Evolutionary conservation across 108 stramenopile species (phyloP).

Genomic region (Cyclotella atomus): DNA sequence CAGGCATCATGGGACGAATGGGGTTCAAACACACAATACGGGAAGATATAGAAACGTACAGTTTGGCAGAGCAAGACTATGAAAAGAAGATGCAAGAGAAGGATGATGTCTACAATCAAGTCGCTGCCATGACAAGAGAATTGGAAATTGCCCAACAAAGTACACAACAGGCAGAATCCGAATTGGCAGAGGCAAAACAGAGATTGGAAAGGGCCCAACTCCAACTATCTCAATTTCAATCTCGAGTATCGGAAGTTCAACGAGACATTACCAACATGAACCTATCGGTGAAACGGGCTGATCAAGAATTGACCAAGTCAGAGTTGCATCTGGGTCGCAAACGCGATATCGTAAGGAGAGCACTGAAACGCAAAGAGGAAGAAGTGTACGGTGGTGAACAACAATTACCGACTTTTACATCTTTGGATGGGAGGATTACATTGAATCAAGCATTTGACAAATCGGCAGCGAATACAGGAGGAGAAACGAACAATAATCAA

Average conservation of each 20-base stretch:
- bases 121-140: background rate
- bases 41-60: constrained; percentile 40
- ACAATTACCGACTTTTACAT: background rate
- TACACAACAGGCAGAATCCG: constrained; percentile 13
- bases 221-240: constrained; percentile 16
- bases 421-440: constrained; percentile 10
- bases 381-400: constrained; percentile 11
- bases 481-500: constrained; percentile 24
- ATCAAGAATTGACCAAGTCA: constrained; percentile 31
- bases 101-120: constrained; percentile 11
- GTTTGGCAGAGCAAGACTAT: constrained; percentile 27
- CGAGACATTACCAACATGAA: constrained; percentile 9
- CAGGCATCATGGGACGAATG: constrained; percentile 35
- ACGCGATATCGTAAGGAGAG: constrained; percentile 38
- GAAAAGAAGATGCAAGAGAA: constrained; percentile 22
- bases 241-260: constrained; percentile 22
- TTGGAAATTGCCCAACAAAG: constrained; percentile 24
- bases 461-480: too few species aligned
- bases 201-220: constrained; percentile 26
- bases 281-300: constrained; percentile 21
- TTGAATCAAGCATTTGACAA: constrained; percentile 12
- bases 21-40: constrained; percentile 28
- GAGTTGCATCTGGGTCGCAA: constrained; percentile 21
- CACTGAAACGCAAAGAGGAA: constrained; percentile 34
- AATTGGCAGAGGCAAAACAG: constrained; percentile 10